Evolutionary conservation across 306 rosid species (phyloP), one percentile per base, ranked within the genome.

Genomic region (Vachellia collinsii): DNA sequence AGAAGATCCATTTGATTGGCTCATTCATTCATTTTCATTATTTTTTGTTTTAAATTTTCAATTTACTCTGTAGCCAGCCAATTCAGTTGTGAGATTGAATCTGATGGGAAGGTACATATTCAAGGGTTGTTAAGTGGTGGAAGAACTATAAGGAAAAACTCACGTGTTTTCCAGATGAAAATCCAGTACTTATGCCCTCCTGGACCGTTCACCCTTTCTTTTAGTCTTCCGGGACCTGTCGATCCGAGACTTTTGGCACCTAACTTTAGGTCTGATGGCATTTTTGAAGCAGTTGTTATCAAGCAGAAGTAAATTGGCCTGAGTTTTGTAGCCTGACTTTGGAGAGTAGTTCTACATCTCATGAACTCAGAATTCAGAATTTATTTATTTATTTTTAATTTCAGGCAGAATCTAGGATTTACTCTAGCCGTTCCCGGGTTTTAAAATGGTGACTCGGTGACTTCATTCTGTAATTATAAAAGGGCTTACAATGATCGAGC

Each of bases 1-100:
- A 38, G 29, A 29, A 14, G 50, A 62, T 75, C 44, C 36, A 16
- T 17, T 42, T 54, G 19, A 47, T 47, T 1, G 76, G n/a, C 34
- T 38, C 72, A 42, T 11, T 16, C 12, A 13, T 17, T 53, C 59
- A 19, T 23, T 43, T 44, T 46, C 54, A 23, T 56, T 72, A 70
- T 20, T 63, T 74, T 58, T 62, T 53, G 4, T 59, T 50, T 12
- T 79, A 69, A 73, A 54, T 20, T 54, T 7, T 54, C 62, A 54
- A 54, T 54, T 20, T 20, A 20, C 62, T n/a, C 75, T 80, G 80
- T 39, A n/a, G n/a, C n/a, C n/a, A n/a, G n/a, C n/a, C n/a, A n/a
- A n/a, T n/a, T n/a, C n/a, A n/a, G n/a, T n/a, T n/a, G 93, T 80
- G 92, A 90, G 84, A 75, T 92, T 83, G 92, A 90, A 89, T 79